Evolutionary conservation across 164 flowering plant genomes (phyloP), one percentile per base, ranked within the genome.

Genomic region (Macadamia tetraphylla): DNA sequence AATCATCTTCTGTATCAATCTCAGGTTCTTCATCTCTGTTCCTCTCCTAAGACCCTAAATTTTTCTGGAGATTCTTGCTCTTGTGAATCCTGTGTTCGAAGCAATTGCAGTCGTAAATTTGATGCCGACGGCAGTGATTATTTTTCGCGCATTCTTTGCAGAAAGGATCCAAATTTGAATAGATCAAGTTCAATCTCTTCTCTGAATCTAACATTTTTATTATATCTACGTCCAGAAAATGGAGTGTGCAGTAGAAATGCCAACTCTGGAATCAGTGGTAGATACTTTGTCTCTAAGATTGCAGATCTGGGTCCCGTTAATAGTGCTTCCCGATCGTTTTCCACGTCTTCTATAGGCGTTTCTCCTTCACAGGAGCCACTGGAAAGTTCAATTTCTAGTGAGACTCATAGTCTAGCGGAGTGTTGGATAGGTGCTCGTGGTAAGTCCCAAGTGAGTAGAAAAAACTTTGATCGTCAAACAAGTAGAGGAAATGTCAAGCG

Each of bases 11-110:
- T 67, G 52, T 51, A 15, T 43, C 57, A 43, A 6, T 30, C 66
- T 42, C 59, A 51, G 1, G 18, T 59, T 10, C 8, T 55, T 57
- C 15, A 62, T 6, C 63, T 17, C 44, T 44, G 30, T 59, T 30
- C 23, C 17, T 61, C 51, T 64, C 49, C 52, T 35, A 65, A 74
- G 62, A 65, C 75, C 75, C 67, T 68, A 63, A 62, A 58, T 53
- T 68, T 65, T 51, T 60, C 0, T 49, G 9, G 31, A 43, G 67
- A 55, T 71, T 48, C 73, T 46, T 48, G 58, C 29, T 66, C 46
- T 15, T 11, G 9, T 30, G 23, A 29, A 30, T 65, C 64, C 18
- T 7, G 32, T 11, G 35, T 46, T 63, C 48, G 3, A 32, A 60
- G 53, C 65, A 62, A 67, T 2, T 35, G 40, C 40, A 35, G 40